Evolutionary conservation across 192 early-diverging fungal genomes (phyloP).

Genomic region (Podila epicladia): DNA sequence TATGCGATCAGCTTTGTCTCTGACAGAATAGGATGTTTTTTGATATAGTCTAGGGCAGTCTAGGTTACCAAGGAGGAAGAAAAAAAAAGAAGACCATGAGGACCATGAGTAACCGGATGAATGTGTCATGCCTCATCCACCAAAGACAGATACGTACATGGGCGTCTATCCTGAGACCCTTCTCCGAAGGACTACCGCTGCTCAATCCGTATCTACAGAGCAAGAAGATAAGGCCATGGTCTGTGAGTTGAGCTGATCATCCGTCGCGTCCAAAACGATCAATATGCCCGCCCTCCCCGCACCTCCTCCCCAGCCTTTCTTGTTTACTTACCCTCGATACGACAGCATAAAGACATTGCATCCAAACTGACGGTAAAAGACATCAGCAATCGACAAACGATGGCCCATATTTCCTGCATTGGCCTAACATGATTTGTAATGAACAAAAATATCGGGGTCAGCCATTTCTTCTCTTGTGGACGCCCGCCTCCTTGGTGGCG

Average conservation of each 20-base stretch:
- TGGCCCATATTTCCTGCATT: constrained; percentile 99
- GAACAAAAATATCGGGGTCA: background rate
- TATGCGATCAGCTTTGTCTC: constrained; percentile 87
- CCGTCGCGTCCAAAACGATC: too few species aligned
- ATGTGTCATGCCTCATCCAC: background rate
- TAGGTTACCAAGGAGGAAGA: constrained; percentile 21
- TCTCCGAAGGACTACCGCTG: constrained; percentile 87
- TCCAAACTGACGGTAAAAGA: constrained; percentile 69
- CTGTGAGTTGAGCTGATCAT: too few species aligned
- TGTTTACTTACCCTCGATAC: constrained; percentile 82
- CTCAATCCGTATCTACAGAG: constrained; percentile 83
- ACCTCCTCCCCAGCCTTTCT: too few species aligned
- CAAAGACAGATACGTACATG: constrained; percentile 56
- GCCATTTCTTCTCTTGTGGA: too few species aligned
- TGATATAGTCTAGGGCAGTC: constrained; percentile 87
- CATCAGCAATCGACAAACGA: constrained; percentile 88
- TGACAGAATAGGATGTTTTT: constrained; percentile 73
- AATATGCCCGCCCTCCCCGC: too few species aligned
- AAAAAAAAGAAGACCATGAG: background rate
- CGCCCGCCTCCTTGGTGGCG: background rate
- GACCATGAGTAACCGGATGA: background rate
- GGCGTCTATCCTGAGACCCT: constrained; percentile 91
- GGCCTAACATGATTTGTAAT: constrained; percentile 54
- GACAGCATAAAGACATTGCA: constrained; percentile 97
- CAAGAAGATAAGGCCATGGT: too few species aligned